Evolutionary conservation across 2,329 filamentous ascomycete species (phyloP), one percentile per base, ranked within the genome.

Genomic region (Cryphonectria naterciae): DNA sequence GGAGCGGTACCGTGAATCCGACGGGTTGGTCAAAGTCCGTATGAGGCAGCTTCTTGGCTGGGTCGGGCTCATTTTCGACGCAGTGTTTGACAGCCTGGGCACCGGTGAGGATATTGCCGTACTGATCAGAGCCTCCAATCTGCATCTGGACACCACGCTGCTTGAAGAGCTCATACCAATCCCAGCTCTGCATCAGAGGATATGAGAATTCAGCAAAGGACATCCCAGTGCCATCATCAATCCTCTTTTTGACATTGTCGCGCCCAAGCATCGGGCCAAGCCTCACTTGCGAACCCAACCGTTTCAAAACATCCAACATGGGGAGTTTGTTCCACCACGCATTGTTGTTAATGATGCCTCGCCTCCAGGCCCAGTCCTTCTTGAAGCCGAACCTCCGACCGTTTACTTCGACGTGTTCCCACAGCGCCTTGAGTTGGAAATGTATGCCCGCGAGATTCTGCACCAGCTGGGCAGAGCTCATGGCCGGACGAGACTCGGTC

Each of bases 71-170:
- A 64, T 81, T 83, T 58, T 87, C 86, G 68, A 91, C 87, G 60
- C 95, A 90, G 68, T 91, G 85, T 80, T 95, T 95, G 76, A 98
- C 88, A 2, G 92, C 89, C 72, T 98, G 93, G 77, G 96, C 91
- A 65, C 96, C 96, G 17, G 95, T 91, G 39, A 97, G 88, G 74
- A 99, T 98, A 81, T 99, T 99, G 73, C 96, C 96, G 79, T 92
- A 98, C 82, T 99, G 96, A 79, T 99, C 96, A 8, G 94, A 94
- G 54, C 96, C 96, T 70, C 96, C 96, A 67, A 99, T 93, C 81
- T 99, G 94, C 79, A 98, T 88, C 78, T 95, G 91, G 13, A 94
- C 86, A 64, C 87, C 87, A 35, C 86, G 85, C 63, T 88, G 86
- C 73, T 76, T 80, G 81, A 93, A 97, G 83, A 98, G 87, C 75